Evolutionary conservation across 148 eudicot species (phyloP), one percentile per base, ranked within the genome.

Genomic region (Amaranthus cruentus): DNA sequence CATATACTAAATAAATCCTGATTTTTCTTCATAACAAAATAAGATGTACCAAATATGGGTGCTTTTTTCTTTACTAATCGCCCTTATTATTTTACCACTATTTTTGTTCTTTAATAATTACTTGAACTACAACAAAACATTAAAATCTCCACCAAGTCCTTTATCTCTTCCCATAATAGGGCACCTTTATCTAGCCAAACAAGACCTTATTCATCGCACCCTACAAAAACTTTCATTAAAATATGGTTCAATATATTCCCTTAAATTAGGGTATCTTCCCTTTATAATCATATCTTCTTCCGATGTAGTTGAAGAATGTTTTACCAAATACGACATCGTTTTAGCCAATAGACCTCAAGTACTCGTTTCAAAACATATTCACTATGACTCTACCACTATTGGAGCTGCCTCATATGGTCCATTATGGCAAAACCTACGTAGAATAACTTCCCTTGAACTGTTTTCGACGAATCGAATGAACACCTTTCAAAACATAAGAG

Each of bases 351-450:
- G 84, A 21, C 84, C 84, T 47, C 63, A 42, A 4, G 5, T 67
- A 1, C 53, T 71, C 7, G 76, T 57, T 4, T 75, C 79, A 48
- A 81, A 73, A 59, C 81, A 75, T 67, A 64, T 78, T 7, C 38
- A 13, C 48, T 78, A 71, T 38, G 57, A 82, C 55, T 75, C 42
- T 70, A 75, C 76, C 56, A 75, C 76, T 21, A 21, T 78, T 18
- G 77, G 57, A 46, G 38, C 60, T 7, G 81, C 73, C 77, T 50
- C 76, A 0, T 75, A 82, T 11, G 84, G 84, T 6, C 64, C 80
- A 1, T 56, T 54, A 3, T 82, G 81, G 84, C 71, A 73, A 3
- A 73, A 75, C 71, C 81, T 82, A 14, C 79, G 84, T 2, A 72
- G 77, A 3, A 12, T 78, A 9, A 50, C 73, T 11, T 44, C 71